Evolutionary conservation across 257 asterid genomes (phyloP).

Genomic region (Scutellaria galericulata): DNA sequence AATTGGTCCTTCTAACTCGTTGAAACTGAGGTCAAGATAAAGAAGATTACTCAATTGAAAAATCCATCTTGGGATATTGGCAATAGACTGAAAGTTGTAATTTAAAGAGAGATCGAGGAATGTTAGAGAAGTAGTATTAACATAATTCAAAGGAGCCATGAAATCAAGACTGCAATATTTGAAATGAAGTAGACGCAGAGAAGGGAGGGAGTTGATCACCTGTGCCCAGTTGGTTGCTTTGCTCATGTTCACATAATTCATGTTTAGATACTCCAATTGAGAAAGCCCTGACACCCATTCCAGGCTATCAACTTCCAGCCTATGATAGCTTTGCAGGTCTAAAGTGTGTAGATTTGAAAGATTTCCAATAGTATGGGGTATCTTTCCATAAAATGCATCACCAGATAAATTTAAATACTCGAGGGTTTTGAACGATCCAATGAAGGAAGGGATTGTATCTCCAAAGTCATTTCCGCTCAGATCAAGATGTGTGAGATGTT

Average conservation of each 20-base stretch:
- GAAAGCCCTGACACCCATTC: no score
- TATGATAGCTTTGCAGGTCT: not conserved
- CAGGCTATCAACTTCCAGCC: no score
- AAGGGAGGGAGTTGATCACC: no score
- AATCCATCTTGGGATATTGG: conserved; percentile 31
- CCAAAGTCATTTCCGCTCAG: conserved; percentile 15
- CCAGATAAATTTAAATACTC: conserved; percentile 28
- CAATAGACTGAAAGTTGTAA: no score
- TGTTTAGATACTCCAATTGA: no score
- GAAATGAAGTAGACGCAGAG: no score
- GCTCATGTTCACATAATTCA: no score
- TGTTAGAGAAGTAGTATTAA: no score
- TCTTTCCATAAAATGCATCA: conserved; percentile 12
- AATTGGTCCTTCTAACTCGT: conserved; percentile 25
- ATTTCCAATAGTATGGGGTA: conserved; percentile 22
- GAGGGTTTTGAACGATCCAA: conserved; percentile 1
- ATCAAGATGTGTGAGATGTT: conserved; percentile 15
- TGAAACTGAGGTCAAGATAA: conserved; percentile 10
- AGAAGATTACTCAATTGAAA: conserved; percentile 30
- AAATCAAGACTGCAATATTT: no score
- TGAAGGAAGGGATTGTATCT: conserved; percentile 30
- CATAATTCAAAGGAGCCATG: no score
- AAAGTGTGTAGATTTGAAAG: conserved; percentile 29
- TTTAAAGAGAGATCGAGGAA: no score
- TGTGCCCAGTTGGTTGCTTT: no score